Conservation (phyloP, 805 yeast genomes). For the Metschnikowia noctiluminum region DNA sequence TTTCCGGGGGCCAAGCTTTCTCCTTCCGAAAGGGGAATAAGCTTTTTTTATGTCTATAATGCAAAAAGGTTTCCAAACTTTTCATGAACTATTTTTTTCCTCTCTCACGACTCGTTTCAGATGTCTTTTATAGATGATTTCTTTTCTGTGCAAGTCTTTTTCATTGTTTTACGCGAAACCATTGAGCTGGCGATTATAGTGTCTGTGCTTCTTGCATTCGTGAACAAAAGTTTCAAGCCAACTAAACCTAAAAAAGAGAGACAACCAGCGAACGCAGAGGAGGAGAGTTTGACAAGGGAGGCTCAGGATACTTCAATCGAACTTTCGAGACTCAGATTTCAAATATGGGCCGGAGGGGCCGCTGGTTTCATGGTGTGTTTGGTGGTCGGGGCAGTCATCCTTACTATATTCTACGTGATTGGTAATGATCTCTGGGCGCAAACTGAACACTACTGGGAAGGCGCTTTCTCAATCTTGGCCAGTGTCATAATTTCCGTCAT, state of each 20-base stretch:
- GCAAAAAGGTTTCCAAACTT: too few species aligned
- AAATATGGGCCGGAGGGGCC: slow-evolving; percentile 45
- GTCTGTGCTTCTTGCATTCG: slow-evolving; percentile 21
- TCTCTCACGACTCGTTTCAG: neutral
- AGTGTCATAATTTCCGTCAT: slow-evolving; percentile 43
- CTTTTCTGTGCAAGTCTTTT: slow-evolving; percentile 20
- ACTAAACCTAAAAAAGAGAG: neutral
- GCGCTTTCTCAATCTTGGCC: slow-evolving; percentile 42
- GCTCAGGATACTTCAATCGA: slow-evolving; percentile 6
- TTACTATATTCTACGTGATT: slow-evolving; percentile 37
- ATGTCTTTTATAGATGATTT: slow-evolving; percentile 16
- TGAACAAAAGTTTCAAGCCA: slow-evolving; percentile 11
- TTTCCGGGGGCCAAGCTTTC: neutral
- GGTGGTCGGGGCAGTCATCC: slow-evolving; percentile 37
- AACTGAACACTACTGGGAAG: slow-evolving; percentile 50
- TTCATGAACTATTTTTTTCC: too few species aligned
- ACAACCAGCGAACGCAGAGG: neutral
- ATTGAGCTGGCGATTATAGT: slow-evolving; percentile 22
- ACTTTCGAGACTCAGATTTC: slow-evolving; percentile 25
- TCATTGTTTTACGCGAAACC: slow-evolving; percentile 20
- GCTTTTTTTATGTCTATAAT: too few species aligned
- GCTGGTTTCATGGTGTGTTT: slow-evolving; percentile 39
- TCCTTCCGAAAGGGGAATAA: neutral
- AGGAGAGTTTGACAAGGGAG: too few species aligned
- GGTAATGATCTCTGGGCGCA: slow-evolving; percentile 45